These are phyloP conservation scores for Byssochlamys sp. DNA, from an alignment of 2,329 filamentous ascomycete species.

Conservation along the genomic window DNA sequence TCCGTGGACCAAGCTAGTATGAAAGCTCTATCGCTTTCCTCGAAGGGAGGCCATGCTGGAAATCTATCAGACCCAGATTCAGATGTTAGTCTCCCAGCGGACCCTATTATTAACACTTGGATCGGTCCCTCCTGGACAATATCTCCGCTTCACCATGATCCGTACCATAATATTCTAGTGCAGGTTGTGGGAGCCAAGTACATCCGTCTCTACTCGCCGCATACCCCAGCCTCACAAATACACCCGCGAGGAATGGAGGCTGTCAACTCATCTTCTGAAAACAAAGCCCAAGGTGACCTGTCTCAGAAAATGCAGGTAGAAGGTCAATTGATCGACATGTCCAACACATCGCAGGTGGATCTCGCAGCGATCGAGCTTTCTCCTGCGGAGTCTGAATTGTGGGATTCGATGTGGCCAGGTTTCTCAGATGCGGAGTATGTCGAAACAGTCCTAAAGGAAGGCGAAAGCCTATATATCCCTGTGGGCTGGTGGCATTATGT, in stretches of 20 bases:
- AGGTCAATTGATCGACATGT: slow-evolving; percentile 61
- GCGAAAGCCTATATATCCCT: slow-evolving; percentile 81
- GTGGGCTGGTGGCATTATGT: slow-evolving; percentile 99
- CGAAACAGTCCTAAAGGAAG: slow-evolving; percentile 67
- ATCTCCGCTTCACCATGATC: slow-evolving; percentile 85
- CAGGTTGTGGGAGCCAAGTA: slow-evolving; percentile 90
- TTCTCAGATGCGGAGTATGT: slow-evolving; percentile 57
- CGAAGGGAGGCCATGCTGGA: slow-evolving; percentile 4
- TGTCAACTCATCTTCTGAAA: slow-evolving; percentile 14
- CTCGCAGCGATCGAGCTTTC: slow-evolving; percentile 57
- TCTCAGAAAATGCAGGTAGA: slow-evolving; percentile 1
- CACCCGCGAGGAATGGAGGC: slow-evolving; percentile 30
- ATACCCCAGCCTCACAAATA: slow-evolving; percentile 40
- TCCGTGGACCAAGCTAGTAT: background rate
- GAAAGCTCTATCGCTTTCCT: slow-evolving; percentile 3
- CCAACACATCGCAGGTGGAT: slow-evolving; percentile 76
- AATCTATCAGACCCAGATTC: slow-evolving; percentile 6
- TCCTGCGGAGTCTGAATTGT: slow-evolving; percentile 32
- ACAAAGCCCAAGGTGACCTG: background rate
- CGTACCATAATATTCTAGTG: slow-evolving; percentile 82
- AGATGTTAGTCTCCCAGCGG: slow-evolving; percentile 16
- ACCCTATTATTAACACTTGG: slow-evolving; percentile 79
- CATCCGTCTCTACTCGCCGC: slow-evolving; percentile 72
- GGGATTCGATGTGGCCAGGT: slow-evolving; percentile 40
- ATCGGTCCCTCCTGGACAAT: slow-evolving; percentile 80